phyloP scores from a whole-genome alignment of 345 rosid genomes.

The Aegle marmelos region DNA sequence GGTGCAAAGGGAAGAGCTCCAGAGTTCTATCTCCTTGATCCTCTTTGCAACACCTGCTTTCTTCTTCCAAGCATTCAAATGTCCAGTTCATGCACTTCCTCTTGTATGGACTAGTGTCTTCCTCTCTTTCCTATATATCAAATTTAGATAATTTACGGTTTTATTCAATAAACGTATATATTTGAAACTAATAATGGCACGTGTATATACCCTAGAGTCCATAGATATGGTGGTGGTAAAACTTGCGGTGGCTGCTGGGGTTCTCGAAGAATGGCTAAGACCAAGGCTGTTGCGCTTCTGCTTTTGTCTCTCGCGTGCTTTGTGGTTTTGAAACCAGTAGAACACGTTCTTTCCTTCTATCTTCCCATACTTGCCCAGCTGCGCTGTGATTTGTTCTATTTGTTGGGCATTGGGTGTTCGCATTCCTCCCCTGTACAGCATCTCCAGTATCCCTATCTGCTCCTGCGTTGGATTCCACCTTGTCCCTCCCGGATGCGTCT shows the following conservation, averaged over 20 bases:
- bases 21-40: conserved; percentile 63
- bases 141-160: not conserved
- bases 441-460: conserved; percentile 90
- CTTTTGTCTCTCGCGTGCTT: conserved; percentile 98
- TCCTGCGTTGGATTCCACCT: conserved; percentile 99
- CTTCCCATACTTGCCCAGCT: conserved; percentile 79
- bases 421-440: conserved; percentile 84
- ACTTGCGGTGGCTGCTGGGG: conserved; percentile 27
- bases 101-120: conserved; percentile 60
- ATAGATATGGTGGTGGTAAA: conserved; percentile 36
- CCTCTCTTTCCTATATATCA: conserved; percentile 37
- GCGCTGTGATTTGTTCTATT: conserved; percentile 84
- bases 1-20: conserved; percentile 95
- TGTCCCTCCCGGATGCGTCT: conserved; percentile 60
- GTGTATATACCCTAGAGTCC: conserved; percentile 32
- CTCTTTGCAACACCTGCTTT: conserved; percentile 37
- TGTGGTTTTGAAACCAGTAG: conserved; percentile 99
- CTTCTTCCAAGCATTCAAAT: conserved; percentile 63
- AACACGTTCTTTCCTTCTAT: conserved; percentile 97
- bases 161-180: too few species aligned
- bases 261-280: conserved; percentile 45
- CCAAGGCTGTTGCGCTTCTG: conserved; percentile 78
- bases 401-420: conserved; percentile 94
- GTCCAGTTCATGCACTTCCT: conserved; percentile 91
- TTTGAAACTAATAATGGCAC: too few species aligned